These are phyloP conservation scores for Nicotiana tomentosiformis DNA, from an alignment of 257 asterid species.

Conservation along the genomic window DNA sequence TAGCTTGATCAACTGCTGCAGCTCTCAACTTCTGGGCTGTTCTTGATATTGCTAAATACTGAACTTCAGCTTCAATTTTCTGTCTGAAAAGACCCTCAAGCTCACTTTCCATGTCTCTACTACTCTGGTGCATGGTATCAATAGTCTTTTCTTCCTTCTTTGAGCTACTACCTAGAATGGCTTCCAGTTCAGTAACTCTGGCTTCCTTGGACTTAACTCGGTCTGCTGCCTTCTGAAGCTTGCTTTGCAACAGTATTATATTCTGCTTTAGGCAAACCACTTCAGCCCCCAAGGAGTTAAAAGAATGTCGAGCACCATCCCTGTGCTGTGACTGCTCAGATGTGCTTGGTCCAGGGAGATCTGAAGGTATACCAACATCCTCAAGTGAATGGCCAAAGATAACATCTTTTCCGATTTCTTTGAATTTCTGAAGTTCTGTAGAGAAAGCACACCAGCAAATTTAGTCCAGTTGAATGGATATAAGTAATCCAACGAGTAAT, in stretches of 20 bases:
- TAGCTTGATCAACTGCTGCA: slow-evolving; percentile 40
- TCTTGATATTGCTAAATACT: slow-evolving; percentile 42
- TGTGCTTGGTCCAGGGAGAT: slow-evolving; percentile 17
- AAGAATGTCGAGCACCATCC: slow-evolving; percentile 11
- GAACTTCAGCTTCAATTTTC: slow-evolving; percentile 75
- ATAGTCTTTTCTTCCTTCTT: slow-evolving; percentile 15
- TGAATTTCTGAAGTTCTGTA: slow-evolving; percentile 61
- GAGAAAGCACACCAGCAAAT: slow-evolving; percentile 7
- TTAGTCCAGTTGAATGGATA: not conserved
- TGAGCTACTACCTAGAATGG: slow-evolving; percentile 14
- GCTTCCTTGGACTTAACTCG: slow-evolving; percentile 23
- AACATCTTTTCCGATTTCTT: slow-evolving; percentile 43
- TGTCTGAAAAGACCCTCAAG: slow-evolving; percentile 55
- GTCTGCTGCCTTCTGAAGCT: slow-evolving; percentile 24
- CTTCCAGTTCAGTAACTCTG: slow-evolving; percentile 22
- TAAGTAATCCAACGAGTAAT: not conserved
- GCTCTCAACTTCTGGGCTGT: slow-evolving; percentile 37
- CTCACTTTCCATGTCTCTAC: slow-evolving; percentile 28
- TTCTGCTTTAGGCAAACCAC: slow-evolving; percentile 20
- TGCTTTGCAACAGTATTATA: slow-evolving; percentile 13
- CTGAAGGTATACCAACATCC: not conserved
- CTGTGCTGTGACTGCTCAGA: slow-evolving; percentile 21
- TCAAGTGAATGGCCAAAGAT: slow-evolving; percentile 3
- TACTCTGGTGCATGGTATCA: slow-evolving; percentile 13
- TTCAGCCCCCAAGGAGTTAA: slow-evolving; percentile 29